Evolutionary conservation across 768 basidiomycete species (phyloP), one percentile per base, ranked within the genome.

Genomic region (Pluteus cervinus): DNA sequence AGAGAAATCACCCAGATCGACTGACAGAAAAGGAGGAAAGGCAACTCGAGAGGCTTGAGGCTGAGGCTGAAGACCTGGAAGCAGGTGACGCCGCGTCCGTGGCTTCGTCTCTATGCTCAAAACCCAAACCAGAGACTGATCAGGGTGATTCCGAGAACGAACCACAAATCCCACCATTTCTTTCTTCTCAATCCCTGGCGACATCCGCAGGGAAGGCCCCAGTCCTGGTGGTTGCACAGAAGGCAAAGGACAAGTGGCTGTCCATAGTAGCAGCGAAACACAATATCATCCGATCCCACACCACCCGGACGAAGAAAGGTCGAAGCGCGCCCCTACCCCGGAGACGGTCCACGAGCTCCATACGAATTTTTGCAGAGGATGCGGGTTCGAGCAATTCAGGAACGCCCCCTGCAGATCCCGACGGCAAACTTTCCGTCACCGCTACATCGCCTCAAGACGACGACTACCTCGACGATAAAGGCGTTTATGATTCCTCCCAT

Each of bases 401-500:
- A n/a, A n/a, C n/a, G n/a, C n/a, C n/a, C n/a, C n/a, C n/a, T n/a
- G n/a, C n/a, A n/a, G n/a, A n/a, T n/a, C n/a, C n/a, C n/a, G n/a
- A n/a, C n/a, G n/a, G n/a, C n/a, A n/a, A n/a, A n/a, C n/a, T n/a
- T n/a, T n/a, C n/a, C n/a, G n/a, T n/a, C n/a, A n/a, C n/a, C n/a
- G n/a, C n/a, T n/a, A n/a, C n/a, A n/a, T n/a, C n/a, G n/a, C n/a
- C n/a, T n/a, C n/a, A n/a, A n/a, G 56, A 60, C 20, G 58, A 61
- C 4, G 58, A 62, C 18, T 58, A 61, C 23, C 55, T 58, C 1
- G 70, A 69, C 22, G 74, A 75, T 28, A 71, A 69, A 48, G 83
- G 81, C 12, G 78, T 85, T 3, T 89, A 88, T 50, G 87, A 90
- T 56, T 79, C 82, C 18, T 89, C 86, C 7, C 66, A 75, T 49